Evolutionary conservation across 192 early-diverging fungal genomes (phyloP), one percentile per base, ranked within the genome.

Genomic region (Dissophora globulifera): DNA sequence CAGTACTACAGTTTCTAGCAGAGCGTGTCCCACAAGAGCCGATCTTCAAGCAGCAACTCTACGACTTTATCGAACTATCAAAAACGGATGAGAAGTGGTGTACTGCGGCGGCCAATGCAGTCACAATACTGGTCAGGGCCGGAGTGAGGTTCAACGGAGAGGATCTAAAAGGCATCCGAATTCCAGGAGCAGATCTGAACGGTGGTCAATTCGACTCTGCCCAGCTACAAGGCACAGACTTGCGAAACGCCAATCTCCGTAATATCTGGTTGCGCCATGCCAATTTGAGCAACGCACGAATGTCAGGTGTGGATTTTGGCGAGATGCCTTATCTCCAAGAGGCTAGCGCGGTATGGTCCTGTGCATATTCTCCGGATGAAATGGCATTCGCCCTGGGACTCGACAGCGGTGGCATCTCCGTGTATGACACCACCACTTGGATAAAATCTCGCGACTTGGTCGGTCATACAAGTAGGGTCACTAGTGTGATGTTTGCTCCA

Each of bases 91-190:
- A 45, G 19, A 20, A 16, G 8, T 12, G 6, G 35, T 38, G 53
- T 6, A 40, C 6, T 2, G 59, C 59, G 0, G 59, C 59, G 23
- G 59, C 59, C 11, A 62, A 50, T 38, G 48, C 59, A 7, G 41
- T 62, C 27, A 62, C 59, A 12, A 62, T 50, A 16, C 25, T 62
- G 19, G 33, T 50, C 23, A 2, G 59, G 19, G 59, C 59, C 12
- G 48, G 47, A 6, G 25, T 50, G 10, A 32, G 13, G 17, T 62
- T 50, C 33, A 50, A 62, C 20, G 48, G 35, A 41, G 59, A 20
- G 2, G n/a, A 62, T 10, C 22, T 62, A 26, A n/a, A 16, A 41
- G 59, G 59, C 46, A 19, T 50, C 59, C 29, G 22, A 2, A 62
- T 62, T 22, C 23, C 48, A 11, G 48, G 35, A 17, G 59, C 59